Percentiles rank a stretch among this genome's conserved stretches.
These are phyloP conservation scores for Diplodia sapinea DNA, from an alignment of 2,329 filamentous ascomycete genomes.

Conservation along the genomic window DNA sequence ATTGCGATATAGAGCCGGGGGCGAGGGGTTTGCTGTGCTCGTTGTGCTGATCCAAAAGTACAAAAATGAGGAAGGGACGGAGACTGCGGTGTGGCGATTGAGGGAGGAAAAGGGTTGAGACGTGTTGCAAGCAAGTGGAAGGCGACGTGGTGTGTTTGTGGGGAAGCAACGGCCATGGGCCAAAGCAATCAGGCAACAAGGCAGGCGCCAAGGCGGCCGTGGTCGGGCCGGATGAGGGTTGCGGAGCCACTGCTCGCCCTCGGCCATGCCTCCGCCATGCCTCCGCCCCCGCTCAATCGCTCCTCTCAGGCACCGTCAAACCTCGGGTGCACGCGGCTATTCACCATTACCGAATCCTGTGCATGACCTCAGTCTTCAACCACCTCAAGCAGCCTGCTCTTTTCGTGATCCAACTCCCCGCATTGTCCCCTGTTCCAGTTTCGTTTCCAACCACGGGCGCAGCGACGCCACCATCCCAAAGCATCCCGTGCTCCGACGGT, in stretches of 20 bases:
- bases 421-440: conserved; percentile 4
- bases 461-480: conserved; percentile 10
- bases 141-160: not conserved
- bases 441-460: conserved; percentile 15
- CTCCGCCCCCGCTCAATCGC: not conserved
- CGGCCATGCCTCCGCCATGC: conserved; percentile 18
- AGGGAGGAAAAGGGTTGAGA: not conserved
- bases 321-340: conserved; percentile 20
- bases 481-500: not conserved
- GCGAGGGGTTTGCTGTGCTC: not conserved
- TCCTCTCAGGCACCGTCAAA: not conserved
- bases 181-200: not conserved
- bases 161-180: not conserved
- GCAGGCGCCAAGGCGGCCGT: not conserved
- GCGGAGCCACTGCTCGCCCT: not conserved
- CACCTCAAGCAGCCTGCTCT: not conserved
- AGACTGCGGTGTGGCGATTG: not conserved
- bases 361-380: not conserved
- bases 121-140: not conserved
- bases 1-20: too few relatives aligned
- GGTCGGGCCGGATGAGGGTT: not conserved
- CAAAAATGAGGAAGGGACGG: not conserved
- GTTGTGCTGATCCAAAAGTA: not conserved
- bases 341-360: not conserved
- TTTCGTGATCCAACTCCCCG: not conserved